Base-by-base conservation (phyloP, 1,139 yeast species). In the Zhuliangozyma blackwelliae region DNA sequence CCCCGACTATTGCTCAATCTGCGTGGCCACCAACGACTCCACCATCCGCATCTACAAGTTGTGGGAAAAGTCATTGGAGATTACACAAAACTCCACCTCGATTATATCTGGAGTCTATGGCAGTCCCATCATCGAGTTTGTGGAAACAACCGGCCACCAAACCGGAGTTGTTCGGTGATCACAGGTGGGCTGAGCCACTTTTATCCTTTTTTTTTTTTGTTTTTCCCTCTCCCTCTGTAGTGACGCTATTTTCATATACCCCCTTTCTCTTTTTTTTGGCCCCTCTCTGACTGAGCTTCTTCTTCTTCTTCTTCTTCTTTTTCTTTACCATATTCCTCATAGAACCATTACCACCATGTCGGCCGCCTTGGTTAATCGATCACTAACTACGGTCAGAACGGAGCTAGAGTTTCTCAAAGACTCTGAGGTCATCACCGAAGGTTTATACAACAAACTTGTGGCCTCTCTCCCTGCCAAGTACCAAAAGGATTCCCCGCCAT, bases 351-450 rank as follows among this genome's bases (percentile, higher is more conserved):
- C 22, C 33, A 12, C 11, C 27, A 70, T 69, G 75, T 67, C 75
- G 8, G 72, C 78, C 9, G 84, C 94, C 1, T 65, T 79, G 36
- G 77, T 86, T 43, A 87, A 86, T 63, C 79, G 95, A 52, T 85
- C 96, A 3, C 63, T 87, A 45, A 79, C 90, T 3, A 79, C 82
- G 10, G 66, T 87, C 40, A 78, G 79, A 58, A 86, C 89, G 10
- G 87, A 89, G 56, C 74, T 89, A 36, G 96, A 87, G 57, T 88
- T 88, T 55, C 68, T 89, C 37, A 67, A 64, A 37, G 96, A 87
- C 50, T 82, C 94, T 1, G 80, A 82, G 32, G 94, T 87, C 35
- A 79, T 89, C 40, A 70, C 82, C 22, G 75, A 76, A 28, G 72
- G 63, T 3, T 73, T 82, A 39, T 82, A 61, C 51, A 63, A 77